phyloP scores from a whole-genome alignment of 108 stramenopile species.

The Nitzschia inconspicua region DNA sequence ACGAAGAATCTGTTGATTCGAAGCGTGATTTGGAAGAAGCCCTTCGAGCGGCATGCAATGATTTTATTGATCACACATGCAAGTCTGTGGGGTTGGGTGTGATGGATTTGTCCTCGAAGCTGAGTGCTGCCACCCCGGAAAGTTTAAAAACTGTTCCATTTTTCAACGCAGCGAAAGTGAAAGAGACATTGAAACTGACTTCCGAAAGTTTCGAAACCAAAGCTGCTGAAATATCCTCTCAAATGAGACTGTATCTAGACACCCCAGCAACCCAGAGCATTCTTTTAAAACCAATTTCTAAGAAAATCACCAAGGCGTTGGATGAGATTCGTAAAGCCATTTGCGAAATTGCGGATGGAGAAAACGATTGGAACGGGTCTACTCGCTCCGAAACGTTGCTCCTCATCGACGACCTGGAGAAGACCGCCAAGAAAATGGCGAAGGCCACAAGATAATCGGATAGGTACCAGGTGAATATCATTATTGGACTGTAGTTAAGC shows the following conservation, averaged over 20 bases:
- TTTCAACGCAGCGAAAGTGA: constrained; percentile 33
- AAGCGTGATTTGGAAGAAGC: constrained; percentile 90
- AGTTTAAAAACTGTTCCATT: constrained; percentile 9
- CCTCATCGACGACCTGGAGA: constrained; percentile 26
- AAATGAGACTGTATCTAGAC: constrained; percentile 82
- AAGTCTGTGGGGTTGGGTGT: constrained; percentile 52
- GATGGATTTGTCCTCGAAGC: constrained; percentile 43
- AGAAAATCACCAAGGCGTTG: constrained; percentile 64
- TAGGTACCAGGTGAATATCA: background rate
- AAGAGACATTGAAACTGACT: constrained; percentile 40
- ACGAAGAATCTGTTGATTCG: constrained; percentile 83
- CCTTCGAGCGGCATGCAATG: constrained; percentile 80
- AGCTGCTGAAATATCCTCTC: constrained; percentile 43
- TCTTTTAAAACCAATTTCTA: constrained; percentile 75
- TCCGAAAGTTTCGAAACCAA: constrained; percentile 43
- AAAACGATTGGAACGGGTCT: constrained; percentile 55
- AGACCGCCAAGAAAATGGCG: constrained; percentile 13
- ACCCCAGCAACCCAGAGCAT: constrained; percentile 79
- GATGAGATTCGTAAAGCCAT: constrained; percentile 59
- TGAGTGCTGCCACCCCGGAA: constrained; percentile 16
- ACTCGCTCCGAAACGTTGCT: constrained; percentile 20
- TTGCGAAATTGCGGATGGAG: constrained; percentile 37
- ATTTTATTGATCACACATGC: constrained; percentile 84
- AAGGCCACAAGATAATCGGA: constrained; percentile 14
- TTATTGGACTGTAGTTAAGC: too few relatives aligned